Evolutionary conservation across 805 yeast species (phyloP).

Genomic region (Lachancea dasiensis): DNA sequence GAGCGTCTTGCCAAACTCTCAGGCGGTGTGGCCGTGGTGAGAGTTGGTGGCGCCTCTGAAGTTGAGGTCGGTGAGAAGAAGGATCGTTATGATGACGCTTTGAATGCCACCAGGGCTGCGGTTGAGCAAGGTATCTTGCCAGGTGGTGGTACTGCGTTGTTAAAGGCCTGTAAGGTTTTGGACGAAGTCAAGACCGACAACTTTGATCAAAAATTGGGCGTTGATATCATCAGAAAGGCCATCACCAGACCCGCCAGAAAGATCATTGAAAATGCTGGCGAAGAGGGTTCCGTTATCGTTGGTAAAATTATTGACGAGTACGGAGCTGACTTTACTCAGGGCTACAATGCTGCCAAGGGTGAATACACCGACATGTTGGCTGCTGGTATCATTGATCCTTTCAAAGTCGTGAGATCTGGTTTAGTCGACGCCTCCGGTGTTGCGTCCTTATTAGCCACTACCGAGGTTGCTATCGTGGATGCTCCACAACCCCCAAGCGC

Average conservation of each 20-base stretch:
- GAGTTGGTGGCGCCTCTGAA: conserved; percentile 96
- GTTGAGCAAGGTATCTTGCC: conserved; percentile 98
- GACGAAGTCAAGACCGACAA: conserved; percentile 68
- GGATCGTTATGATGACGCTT: conserved; percentile 97
- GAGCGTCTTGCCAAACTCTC: conserved; percentile 95
- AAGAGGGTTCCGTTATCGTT: conserved; percentile 94
- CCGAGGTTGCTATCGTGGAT: conserved; percentile 96
- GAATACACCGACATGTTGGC: conserved; percentile 94
- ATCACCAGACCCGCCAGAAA: conserved; percentile 93
- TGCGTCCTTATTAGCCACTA: conserved; percentile 93
- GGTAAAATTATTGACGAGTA: conserved; percentile 62
- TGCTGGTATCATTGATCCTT: conserved; percentile 97
- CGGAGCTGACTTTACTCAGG: conserved; percentile 73
- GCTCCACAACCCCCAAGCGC: conserved; percentile 73
- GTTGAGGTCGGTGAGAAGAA: conserved; percentile 99
- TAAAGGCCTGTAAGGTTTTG: conserved; percentile 80
- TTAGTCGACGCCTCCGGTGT: conserved; percentile 96
- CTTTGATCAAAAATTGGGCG: conserved; percentile 96
- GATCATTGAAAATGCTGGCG: conserved; percentile 94
- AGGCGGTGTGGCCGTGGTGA: conserved; percentile 97
- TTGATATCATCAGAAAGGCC: conserved; percentile 86
- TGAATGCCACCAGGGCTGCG: conserved; percentile 98
- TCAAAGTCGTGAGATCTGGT: conserved; percentile 95
- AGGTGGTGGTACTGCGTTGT: conserved; percentile 98
- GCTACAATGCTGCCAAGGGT: conserved; percentile 89